Base-by-base conservation (phyloP, 371 early-diverging fungal genomes). In the Coemansia sp. region DNA sequence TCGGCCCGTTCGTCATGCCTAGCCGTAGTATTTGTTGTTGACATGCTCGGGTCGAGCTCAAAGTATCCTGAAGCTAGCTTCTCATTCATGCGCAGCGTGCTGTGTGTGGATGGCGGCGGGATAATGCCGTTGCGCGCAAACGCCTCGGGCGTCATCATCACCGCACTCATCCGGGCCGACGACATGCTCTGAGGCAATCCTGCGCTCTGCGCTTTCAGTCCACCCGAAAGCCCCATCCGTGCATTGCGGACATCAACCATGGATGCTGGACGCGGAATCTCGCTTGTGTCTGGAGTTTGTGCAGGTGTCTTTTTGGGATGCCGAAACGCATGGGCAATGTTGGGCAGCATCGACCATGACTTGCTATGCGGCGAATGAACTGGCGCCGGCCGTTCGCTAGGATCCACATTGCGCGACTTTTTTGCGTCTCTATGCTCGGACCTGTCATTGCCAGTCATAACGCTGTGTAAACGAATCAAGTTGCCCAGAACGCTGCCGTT, bases 61-160 rank as follows among this genome's bases (percentile, higher is more conserved):
- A 70, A 70, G 21, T 70, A 70, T 7, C 71, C 71, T 0, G 67
- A 26, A 6, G 67, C 53, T 16, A 55, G 28, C 28, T 53, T 56
- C 9, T 55, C 53, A 26, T 67, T 53, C 48, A 64, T 21, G 2
- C 71, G 60, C 40, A 70, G 28, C 12, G 56, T 56, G 67, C 71
- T 61, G 12, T 70, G 71, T 0, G 71, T 70, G 0, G 71, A 70
- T 5, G 71, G 71, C 25, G 71, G 71, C 9, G 71, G 71, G 21
- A 70, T 70, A n/a, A 70, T 52, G 23, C 71, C 71, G 50, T 70
- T 70, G 6, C 53, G 59, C 1, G 67, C 71, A 44, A 70, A 33
- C 9, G 71, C 71, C 40, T 67, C 71, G 8, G 71, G 67, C n/a
- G 67, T 70, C 71, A 70, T 70, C 71, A 70, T 66, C 40, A 66